These are phyloP conservation scores for Agaricus blazei DNA, from an alignment of 768 basidiomycete species.

Conservation along the genomic window DNA sequence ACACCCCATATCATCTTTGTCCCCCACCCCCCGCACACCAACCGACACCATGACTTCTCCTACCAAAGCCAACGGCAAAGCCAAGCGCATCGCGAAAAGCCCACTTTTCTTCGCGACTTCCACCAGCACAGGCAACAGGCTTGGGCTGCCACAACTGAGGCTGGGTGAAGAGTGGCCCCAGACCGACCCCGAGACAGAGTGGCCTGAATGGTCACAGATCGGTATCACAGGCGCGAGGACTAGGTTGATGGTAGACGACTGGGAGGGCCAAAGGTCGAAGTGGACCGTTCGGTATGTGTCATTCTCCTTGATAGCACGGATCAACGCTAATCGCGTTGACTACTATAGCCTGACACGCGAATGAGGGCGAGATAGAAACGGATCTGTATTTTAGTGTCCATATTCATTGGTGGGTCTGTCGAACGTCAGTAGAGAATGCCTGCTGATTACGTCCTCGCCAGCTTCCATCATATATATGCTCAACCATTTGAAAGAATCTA, in stretches of 20 bases:
- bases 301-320: background rate
- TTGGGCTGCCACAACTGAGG: conserved; percentile 2
- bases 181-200: background rate
- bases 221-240: conserved; percentile 5
- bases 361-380: background rate
- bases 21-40: background rate
- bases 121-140: background rate
- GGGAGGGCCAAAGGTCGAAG: conserved; percentile 8
- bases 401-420: background rate
- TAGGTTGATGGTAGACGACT: conserved; percentile 7
- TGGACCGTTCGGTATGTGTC: conserved; percentile 3
- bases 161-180: background rate
- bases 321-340: background rate
- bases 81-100: background rate
- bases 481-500: too few relatives aligned
- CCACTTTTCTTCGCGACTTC: background rate
- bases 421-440: background rate
- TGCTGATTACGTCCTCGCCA: too few relatives aligned
- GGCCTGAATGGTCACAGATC: conserved; percentile 3
- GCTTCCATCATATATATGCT: too few relatives aligned
- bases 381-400: background rate
- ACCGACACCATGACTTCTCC: background rate
- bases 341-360: background rate
- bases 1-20: background rate
- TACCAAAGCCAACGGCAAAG: conserved; percentile 8